Base-by-base conservation (phyloP, 108 stramenopile genomes). In the Fistulifera solaris region DNA sequence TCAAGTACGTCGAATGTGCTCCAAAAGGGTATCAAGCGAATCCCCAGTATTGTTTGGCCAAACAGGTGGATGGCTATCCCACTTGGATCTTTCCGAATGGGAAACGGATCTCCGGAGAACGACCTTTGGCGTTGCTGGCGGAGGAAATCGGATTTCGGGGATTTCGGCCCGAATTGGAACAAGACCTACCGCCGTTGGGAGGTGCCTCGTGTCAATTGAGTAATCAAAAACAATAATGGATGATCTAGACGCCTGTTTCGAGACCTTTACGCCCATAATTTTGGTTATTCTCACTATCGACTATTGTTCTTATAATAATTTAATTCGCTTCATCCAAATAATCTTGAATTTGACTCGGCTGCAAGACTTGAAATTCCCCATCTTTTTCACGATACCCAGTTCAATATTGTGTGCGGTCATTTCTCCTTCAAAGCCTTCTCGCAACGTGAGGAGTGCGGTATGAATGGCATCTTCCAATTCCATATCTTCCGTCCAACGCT, bases 381-480 rank as follows among this genome's bases (percentile, higher is more conserved):
- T 95, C 45, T 77, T 73, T 23, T 72, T 74, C 1, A 96, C 87
- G n/a, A 98, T 76, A 16, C 89, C 99, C 4, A 98, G 88, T 72
- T 99, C 95, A 65, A 99, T 98, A 59, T 98, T 99, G 58, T 91
- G 56, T 46, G 88, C 89, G 48, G 80, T 97, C 96, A 99, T 98
- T 82, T 99, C 97, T 35, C 99, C 99, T 72, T 99, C 99, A 63
- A 98, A 98, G 40, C 97, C 96, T 66, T 98, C 97, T 35, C 99
- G 68, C 63, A 99, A 56, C 15, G 99, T 99, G 57, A 98, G 71
- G 48, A 99, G 67, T 21, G 97, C 96, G 14, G 96, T 98, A 68
- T 99, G 99, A 50, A 99, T 92, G 10, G 97, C 99, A 80, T 99
- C 99, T 63, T 99, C 99, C 69, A 99, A 65, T 60, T 97, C 96